These are phyloP conservation scores for Magnaporthiopsis poae DNA, from an alignment of 2,329 filamentous ascomycete species.

Conservation along the genomic window DNA sequence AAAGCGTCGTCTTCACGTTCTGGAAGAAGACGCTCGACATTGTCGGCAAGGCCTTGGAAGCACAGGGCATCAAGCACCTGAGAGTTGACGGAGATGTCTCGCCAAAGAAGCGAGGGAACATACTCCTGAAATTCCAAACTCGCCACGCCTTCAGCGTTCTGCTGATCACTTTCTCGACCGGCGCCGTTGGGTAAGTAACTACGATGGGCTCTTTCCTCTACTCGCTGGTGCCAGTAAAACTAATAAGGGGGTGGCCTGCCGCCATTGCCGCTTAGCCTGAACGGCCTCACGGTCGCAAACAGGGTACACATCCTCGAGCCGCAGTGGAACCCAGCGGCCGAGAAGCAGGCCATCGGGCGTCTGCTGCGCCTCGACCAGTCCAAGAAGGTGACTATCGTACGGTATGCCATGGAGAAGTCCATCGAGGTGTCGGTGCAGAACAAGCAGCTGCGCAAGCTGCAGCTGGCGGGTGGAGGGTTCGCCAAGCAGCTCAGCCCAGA, in stretches of 20 bases:
- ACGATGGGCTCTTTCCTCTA: neutral
- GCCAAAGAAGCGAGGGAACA: neutral
- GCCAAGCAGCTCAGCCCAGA: neutral
- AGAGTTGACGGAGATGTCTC: neutral
- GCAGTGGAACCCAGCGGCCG: conserved; percentile 13
- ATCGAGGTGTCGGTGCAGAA: conserved; percentile 9
- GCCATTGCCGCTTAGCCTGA: neutral
- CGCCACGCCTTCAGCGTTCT: neutral
- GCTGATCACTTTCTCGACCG: neutral
- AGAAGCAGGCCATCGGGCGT: conserved; percentile 13
- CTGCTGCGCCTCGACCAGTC: conserved; percentile 11
- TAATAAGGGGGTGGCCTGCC: neutral
- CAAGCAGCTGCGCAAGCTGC: neutral
- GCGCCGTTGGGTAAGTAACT: neutral
- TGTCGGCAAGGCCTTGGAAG: neutral
- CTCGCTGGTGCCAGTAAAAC: too few relatives aligned
- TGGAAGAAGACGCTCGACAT: conserved; percentile 4
- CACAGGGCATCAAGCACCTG: neutral
- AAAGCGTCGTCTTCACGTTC: conserved; percentile 1
- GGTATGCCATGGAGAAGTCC: conserved; percentile 11
- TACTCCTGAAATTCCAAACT: neutral
- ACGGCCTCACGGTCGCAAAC: conserved; percentile 17
- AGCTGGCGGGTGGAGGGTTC: neutral
- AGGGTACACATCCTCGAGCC: conserved; percentile 13
- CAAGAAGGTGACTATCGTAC: conserved; percentile 11